A percentile compares a stretch with the other conserved stretches of the same genome.
Evolutionary conservation across 2,329 filamentous ascomycete genomes (phyloP).

Genomic region (Emergomyces orientalis): DNA sequence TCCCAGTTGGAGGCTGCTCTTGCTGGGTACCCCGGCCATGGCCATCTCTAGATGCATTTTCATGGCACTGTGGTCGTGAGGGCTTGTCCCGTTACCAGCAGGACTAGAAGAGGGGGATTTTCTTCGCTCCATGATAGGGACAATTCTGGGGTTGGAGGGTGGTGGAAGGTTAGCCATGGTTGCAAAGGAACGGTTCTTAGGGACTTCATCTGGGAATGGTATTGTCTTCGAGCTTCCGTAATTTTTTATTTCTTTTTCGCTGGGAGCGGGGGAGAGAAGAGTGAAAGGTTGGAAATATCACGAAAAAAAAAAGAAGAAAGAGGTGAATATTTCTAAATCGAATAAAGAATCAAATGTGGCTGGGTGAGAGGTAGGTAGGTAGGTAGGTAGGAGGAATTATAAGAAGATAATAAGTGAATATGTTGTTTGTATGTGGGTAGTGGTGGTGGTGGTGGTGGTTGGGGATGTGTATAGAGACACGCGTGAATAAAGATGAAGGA

Average conservation of each 20-base stretch:
- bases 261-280: background rate
- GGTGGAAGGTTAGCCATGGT: constrained; percentile 32
- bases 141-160: constrained; percentile 32
- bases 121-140: constrained; percentile 31
- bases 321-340: background rate
- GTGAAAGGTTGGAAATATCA: background rate
- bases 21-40: background rate
- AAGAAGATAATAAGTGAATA: background rate
- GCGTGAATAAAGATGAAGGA: background rate
- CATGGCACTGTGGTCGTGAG: constrained; percentile 5
- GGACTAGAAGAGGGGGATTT: constrained; percentile 18
- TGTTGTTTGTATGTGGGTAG: background rate
- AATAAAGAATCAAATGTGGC: background rate
- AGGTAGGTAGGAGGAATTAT: background rate
- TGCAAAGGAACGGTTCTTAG: constrained; percentile 23
- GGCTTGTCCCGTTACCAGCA: constrained; percentile 13
- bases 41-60: constrained; percentile 18
- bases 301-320: background rate
- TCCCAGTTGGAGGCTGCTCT: constrained; percentile 27
- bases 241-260: constrained; percentile 2
- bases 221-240: background rate
- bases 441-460: background rate
- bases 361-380: too few relatives aligned
- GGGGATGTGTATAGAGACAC: background rate
- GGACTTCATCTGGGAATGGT: constrained; percentile 21